Base-by-base conservation (phyloP, 176 grass and related monocot species). In the Stipa capillata region DNA sequence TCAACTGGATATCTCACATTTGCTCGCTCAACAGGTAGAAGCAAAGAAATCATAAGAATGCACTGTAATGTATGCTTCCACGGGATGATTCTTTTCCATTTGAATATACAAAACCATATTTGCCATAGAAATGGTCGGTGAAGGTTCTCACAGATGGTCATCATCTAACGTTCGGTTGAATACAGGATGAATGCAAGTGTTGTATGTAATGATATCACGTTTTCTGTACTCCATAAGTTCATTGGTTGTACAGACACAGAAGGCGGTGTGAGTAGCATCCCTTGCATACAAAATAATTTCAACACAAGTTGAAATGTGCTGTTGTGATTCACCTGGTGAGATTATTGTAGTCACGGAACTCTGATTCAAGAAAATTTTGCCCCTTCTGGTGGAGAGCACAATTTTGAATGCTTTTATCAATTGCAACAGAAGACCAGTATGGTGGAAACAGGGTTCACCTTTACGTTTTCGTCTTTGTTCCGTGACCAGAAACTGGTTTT, bases 291-390 rank as follows among this genome's bases (percentile, higher is more conserved):
- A 28, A 69, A 69, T 49, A 41, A 25, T 85, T 91, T 79, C 78
- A 75, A 79, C 85, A 77, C 69, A 79, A 82, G 36, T 70, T 91
- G 78, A 82, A 88, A 91, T 65, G 62, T 34, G 60, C 43, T 78
- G 45, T 68, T 86, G 39, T 81, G 39, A 72, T 42, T 41, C 33
- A 71, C 23, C 14, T 85, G 36, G 58, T 8, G 9, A 68, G 37
- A 77, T 58, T 69, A 28, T 42, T 66, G 49, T 27, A 69, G 25
- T 18, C 14, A 59, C 40, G 35, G 1, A 82, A 56, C 51, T 52
- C 17, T 50, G 39, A 37, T 66, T 58, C 7, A 27, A 43, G n/a
- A 75, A 54, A 33, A n/a, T 40, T 33, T 18, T 49, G 51, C 2
- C 39, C 40, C 62, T 66, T 28, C 2, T 16, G 15, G 8, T 64